Evolutionary conservation across 345 rosid genomes (phyloP), one percentile per base, ranked within the genome.

Genomic region (Sonneratia alba): DNA sequence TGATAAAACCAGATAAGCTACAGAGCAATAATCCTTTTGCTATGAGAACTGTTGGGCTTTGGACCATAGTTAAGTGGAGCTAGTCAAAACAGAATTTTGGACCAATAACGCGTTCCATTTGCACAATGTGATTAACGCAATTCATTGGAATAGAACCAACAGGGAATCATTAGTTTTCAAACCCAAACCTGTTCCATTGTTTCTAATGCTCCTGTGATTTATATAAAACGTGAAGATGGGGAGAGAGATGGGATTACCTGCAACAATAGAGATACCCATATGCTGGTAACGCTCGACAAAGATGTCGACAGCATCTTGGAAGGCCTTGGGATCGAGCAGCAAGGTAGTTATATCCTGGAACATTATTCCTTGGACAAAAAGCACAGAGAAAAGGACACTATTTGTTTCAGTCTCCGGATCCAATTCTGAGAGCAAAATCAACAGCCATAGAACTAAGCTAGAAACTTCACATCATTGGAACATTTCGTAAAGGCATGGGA

Each of bases 271-370:
- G 71, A 92, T 86, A 66, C 80, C 83, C 88, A 82, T 87, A 70
- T 88, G 87, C 72, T 78, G 87, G 77, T 92, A 92, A 5, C 96
- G 86, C 79, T 88, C 96, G 51, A 87, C 91, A 69, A 92, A 90
- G 78, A 90, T 80, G 76, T 92, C 96, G 71, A 90, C 81, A 3
- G 93, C 80, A 67, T 89, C 86, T 76, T 88, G 90, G 79, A 92
- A 90, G 6, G 92, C 93, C 75, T 83, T 84, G 69, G 83, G 91
- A 83, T 92, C 87, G 71, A 90, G 79, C n/a, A 92, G 73, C 76
- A 90, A 79, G 15, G 96, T 88, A 5, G 97, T 88, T 69, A 92
- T 86, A 74, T 92, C 97, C 64, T 88, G 94, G 77, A 92, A 92
- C 97, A 88, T 88, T 11, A 90, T 92, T 38, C 96, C 97, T 90